These are phyloP conservation scores for Paracoccidioides brasiliensis DNA, from an alignment of 2,329 filamentous ascomycete genomes.

Conservation along the genomic window DNA sequence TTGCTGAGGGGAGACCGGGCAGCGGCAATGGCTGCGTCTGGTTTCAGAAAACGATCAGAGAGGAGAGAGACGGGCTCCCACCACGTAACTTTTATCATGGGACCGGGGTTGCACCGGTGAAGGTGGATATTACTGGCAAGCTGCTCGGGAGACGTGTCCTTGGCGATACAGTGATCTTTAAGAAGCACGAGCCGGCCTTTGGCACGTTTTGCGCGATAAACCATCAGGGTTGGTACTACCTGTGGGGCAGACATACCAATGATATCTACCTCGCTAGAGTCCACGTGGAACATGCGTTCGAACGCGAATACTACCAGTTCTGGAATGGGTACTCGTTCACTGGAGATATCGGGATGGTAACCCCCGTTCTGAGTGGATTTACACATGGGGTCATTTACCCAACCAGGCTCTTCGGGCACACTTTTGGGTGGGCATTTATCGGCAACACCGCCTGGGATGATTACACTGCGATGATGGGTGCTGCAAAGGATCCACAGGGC, in stretches of 20 bases:
- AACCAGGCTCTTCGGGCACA: constrained; percentile 9
- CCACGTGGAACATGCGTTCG: constrained; percentile 3
- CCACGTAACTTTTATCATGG: constrained; percentile 2
- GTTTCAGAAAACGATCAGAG: constrained; percentile 6
- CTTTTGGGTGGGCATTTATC: constrained; percentile 8
- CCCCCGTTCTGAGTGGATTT: constrained; percentile 8
- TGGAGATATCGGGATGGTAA: neutral
- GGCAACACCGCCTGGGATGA: constrained; percentile 3
- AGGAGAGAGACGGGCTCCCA: neutral
- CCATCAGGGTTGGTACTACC: constrained; percentile 6
- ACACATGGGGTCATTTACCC: constrained; percentile 6
- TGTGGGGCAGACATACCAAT: constrained; percentile 7
- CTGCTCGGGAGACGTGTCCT: constrained; percentile 2
- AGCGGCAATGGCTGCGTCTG: constrained; percentile 9
- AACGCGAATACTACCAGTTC: constrained; percentile 7
- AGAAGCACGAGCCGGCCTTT: constrained; percentile 7
- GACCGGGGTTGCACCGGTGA: constrained; percentile 7
- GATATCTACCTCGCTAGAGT: constrained; percentile 10
- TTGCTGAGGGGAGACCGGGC: constrained; percentile 3
- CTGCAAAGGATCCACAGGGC: constrained; percentile 4
- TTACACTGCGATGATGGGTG: constrained; percentile 6
- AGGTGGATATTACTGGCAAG: constrained; percentile 4
- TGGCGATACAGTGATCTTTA: constrained; percentile 4
- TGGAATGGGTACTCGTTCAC: constrained; percentile 10
- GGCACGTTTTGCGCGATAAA: constrained; percentile 9